Conservation (phyloP, 1,284 basidiomycete species). For the Trametes hirsuta region DNA sequence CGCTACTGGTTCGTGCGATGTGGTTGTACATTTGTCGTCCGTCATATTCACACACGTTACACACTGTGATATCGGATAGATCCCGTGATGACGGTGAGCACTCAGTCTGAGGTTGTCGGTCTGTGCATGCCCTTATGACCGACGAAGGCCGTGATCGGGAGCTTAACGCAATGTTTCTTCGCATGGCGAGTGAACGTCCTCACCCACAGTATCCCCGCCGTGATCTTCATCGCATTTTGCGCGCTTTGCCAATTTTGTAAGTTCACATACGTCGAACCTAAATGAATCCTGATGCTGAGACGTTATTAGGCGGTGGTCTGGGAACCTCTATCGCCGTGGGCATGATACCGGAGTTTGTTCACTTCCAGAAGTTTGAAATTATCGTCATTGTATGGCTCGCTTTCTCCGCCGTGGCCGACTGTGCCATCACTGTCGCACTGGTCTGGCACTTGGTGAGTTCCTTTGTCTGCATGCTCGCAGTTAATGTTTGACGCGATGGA, state of each 20-base stretch:
- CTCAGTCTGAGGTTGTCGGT: too few relatives aligned
- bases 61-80: slow-evolving; percentile 20
- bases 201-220: slow-evolving; percentile 34
- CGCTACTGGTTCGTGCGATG: slow-evolving; percentile 32
- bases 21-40: too few relatives aligned
- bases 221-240: slow-evolving; percentile 31
- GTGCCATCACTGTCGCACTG: slow-evolving; percentile 35
- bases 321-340: slow-evolving; percentile 41
- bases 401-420: slow-evolving; percentile 37
- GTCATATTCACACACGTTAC: too few relatives aligned
- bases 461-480: not conserved
- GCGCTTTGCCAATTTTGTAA: slow-evolving; percentile 37
- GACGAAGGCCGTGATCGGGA: slow-evolving; percentile 41
- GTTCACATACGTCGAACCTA: slow-evolving; percentile 4
- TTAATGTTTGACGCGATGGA: not conserved
- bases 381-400: slow-evolving; percentile 43
- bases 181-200: slow-evolving; percentile 46
- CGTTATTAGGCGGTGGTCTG: slow-evolving; percentile 34
- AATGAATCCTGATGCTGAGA: not conserved
- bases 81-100: slow-evolving; percentile 38
- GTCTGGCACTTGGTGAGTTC: slow-evolving; percentile 36
- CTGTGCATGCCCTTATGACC: not conserved
- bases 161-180: slow-evolving; percentile 46
- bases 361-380: slow-evolving; percentile 41
- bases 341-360: slow-evolving; percentile 37